Evolutionary conservation across 306 rosid genomes (phyloP), one percentile per base, ranked within the genome.

Genomic region (Dicorynia guianensis): DNA sequence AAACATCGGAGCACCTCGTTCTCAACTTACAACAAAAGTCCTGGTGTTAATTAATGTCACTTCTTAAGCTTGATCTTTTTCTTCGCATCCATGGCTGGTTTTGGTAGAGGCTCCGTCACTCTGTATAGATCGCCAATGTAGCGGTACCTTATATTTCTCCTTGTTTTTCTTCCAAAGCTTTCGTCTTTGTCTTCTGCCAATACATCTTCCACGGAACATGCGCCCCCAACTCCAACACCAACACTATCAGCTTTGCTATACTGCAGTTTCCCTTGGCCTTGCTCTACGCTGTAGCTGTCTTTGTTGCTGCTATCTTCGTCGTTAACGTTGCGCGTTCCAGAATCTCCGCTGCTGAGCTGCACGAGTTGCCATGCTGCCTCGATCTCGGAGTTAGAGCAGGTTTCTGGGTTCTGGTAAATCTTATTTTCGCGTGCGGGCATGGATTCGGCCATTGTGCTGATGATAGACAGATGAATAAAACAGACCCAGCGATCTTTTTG

Each of bases 301-400:
- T 65, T 76, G 58, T 62, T 76, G 14, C 68, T 76, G 10, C 67
- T 47, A 67, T 35, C 60, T 54, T 67, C 39, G 43, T 75, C 56
- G 14, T 53, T 1, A 25, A 25, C 30, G 30, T 25, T 25, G 30
- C 2, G 30, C 30, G 30, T 25, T 25, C 2, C 68, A 48, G 80
- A 68, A 56, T 61, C 83, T 14, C 83, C 79, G 61, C 81, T 82
- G 75, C 93, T 86, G 13, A 88, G 87, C 57, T 88, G 88, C 6
- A 88, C 59, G 47, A 88, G 88, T 33, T 73, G 87, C 63, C 82
- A 62, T 0, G 93, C 93, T 4, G 82, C 88, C 75, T 86, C 72
- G 75, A 86, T 83, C 83, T 81, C 85, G 46, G 76, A 74, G 62
- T 65, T 61, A 20, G 88, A 81, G 61, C 6, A 8, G 69, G 25